phyloP scores from a whole-genome alignment of 306 rosid species.

The Prosopis cineraria region DNA sequence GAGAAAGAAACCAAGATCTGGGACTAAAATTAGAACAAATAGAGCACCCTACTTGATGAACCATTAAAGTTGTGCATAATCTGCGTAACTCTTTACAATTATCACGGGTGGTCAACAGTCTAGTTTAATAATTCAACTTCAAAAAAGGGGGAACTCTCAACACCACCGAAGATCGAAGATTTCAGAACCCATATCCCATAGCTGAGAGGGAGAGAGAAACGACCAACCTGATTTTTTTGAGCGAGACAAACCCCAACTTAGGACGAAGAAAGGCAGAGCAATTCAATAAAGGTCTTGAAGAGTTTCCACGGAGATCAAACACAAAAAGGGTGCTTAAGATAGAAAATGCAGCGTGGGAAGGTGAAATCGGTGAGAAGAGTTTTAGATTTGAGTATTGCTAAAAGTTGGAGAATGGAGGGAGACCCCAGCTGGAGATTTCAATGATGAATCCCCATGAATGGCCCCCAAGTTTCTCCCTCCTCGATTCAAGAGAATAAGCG shows the following conservation, averaged over 20 bases:
- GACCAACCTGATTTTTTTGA: slow-evolving; percentile 46
- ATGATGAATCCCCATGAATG: slow-evolving; percentile 22
- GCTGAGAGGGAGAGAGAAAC: slow-evolving; percentile 14
- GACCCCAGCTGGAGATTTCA: neutral
- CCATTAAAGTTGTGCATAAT: neutral
- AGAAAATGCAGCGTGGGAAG: neutral
- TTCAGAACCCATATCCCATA: neutral
- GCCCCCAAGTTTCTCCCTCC: slow-evolving; percentile 35
- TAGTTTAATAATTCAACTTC: neutral
- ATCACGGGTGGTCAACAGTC: neutral
- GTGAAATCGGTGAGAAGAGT: neutral
- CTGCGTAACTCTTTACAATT: neutral
- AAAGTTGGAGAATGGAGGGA: neutral
- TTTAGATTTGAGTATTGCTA: neutral
- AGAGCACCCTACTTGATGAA: slow-evolving; percentile 24
- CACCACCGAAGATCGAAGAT: neutral
- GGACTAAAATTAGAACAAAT: slow-evolving; percentile 9
- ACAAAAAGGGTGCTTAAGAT: neutral
- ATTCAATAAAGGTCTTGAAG: slow-evolving; percentile 14
- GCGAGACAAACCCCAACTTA: slow-evolving; percentile 30
- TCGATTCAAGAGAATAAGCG: slow-evolving; percentile 59
- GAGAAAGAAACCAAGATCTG: slow-evolving; percentile 48
- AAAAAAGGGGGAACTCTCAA: slow-evolving; percentile 11
- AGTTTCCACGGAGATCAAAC: slow-evolving; percentile 26
- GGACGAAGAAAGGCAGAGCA: slow-evolving; percentile 12